Percentiles rank a stretch among this genome's conserved stretches.
These are phyloP conservation scores for Wallemia mellicola DNA, from an alignment of 1,284 basidiomycete genomes.

Conservation along the genomic window DNA sequence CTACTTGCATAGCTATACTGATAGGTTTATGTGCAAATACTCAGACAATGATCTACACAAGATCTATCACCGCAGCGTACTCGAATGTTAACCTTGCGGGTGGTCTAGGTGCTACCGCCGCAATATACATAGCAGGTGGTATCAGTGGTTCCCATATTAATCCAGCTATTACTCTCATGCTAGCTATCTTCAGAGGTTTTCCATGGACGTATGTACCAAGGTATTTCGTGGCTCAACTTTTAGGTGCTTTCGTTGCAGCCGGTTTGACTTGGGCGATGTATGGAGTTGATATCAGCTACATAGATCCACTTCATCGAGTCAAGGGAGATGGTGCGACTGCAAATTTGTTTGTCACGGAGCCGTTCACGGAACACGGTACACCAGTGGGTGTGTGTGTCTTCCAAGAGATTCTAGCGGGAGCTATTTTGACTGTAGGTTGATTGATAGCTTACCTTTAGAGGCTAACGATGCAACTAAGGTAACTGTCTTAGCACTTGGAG, in stretches of 20 bases:
- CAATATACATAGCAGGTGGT: constrained; percentile 3
- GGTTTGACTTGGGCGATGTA: background rate
- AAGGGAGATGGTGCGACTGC: background rate
- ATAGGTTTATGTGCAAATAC: constrained; percentile 7
- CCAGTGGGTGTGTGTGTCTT: background rate
- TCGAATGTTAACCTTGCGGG: constrained; percentile 3
- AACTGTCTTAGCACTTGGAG: background rate
- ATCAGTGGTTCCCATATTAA: background rate
- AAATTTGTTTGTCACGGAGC: background rate
- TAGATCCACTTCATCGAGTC: background rate
- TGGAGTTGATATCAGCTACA: background rate
- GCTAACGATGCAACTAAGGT: no score
- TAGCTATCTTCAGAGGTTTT: background rate
- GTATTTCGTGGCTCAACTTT: background rate
- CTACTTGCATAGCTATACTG: constrained; percentile 5
- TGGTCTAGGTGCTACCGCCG: constrained; percentile 6
- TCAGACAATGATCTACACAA: constrained; percentile 5
- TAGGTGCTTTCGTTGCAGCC: background rate
- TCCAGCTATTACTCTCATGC: background rate
- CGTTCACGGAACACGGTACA: background rate
- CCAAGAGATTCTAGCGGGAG: background rate
- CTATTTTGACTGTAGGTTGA: background rate
- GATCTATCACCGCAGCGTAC: constrained; percentile 1
- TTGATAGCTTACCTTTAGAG: no score
- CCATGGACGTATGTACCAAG: background rate